Conservation (phyloP, 768 basidiomycete genomes). For the Cystobasidium ongulense region DNA sequence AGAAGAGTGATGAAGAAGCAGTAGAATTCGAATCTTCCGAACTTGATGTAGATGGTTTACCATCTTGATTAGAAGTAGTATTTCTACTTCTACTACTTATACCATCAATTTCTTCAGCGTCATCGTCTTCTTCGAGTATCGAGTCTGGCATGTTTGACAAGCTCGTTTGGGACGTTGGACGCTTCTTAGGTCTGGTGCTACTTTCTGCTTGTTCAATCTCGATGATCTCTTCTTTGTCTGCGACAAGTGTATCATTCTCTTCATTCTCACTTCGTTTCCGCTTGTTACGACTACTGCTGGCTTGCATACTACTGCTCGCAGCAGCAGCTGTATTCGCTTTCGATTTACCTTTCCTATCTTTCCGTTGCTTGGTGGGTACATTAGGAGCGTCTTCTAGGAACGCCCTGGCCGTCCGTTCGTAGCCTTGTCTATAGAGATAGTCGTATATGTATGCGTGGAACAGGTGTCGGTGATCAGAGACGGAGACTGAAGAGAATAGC, state of each 20-base stretch:
- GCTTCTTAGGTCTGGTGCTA: not conserved
- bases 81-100: not conserved
- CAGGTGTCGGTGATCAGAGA: slow-evolving; percentile 11
- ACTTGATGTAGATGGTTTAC: not conserved
- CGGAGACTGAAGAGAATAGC: not conserved
- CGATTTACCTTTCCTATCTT: not conserved
- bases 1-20: slow-evolving; percentile 17
- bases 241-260: not conserved
- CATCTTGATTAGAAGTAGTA: not conserved
- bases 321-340: not conserved
- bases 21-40: slow-evolving; percentile 1
- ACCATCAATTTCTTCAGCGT: not conserved
- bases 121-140: not conserved
- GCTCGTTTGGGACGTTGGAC: not conserved
- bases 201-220: not conserved
- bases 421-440: slow-evolving; percentile 37
- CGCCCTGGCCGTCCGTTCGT: slow-evolving; percentile 32
- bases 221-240: not conserved
- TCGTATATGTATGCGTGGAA: slow-evolving; percentile 39
- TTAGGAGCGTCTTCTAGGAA: slow-evolving; percentile 29
- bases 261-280: slow-evolving; percentile 14
- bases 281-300: slow-evolving; percentile 15
- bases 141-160: not conserved
- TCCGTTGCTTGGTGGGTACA: not conserved
- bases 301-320: not conserved